Conservation (phyloP, 1,284 basidiomycete genomes). For the Cutaneotrichosporon sp. region DNA sequence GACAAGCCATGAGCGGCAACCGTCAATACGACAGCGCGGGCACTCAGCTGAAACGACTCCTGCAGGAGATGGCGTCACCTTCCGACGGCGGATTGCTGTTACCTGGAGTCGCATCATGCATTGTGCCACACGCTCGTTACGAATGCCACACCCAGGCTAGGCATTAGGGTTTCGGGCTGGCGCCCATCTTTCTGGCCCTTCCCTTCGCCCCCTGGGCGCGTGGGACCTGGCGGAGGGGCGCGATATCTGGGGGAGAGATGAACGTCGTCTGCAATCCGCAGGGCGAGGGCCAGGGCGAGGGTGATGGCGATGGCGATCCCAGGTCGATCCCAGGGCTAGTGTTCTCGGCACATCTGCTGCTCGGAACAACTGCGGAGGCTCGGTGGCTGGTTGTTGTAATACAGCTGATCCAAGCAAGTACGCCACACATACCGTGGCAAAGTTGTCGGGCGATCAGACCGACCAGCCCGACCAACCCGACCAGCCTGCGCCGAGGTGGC, state of each 20-base stretch:
- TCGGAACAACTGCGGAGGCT: no score
- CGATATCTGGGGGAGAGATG: not conserved
- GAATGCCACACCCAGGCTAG: not conserved
- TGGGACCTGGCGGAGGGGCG: not conserved
- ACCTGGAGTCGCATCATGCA: not conserved
- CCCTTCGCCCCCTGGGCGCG: not conserved
- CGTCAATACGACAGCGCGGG: not conserved
- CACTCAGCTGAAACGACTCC: slow-evolving; percentile 1
- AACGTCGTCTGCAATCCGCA: not conserved
- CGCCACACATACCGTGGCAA: no score
- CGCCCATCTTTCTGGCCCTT: not conserved
- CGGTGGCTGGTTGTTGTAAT: no score
- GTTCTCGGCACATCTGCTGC: no score
- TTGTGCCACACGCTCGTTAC: not conserved
- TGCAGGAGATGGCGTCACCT: not conserved
- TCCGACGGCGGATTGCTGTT: not conserved
- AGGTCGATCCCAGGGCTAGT: no score
- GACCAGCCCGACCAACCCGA: no score
- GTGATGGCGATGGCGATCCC: not conserved
- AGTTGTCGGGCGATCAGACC: no score
- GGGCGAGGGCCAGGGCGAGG: not conserved
- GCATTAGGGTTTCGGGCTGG: slow-evolving; percentile 5
- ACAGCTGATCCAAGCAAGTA: no score
- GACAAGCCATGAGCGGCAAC: not conserved
- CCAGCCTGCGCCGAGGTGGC: not conserved